These are phyloP conservation scores for Ophiosphaerella herpotricha DNA, from an alignment of 2,329 filamentous ascomycete genomes.

Conservation along the genomic window DNA sequence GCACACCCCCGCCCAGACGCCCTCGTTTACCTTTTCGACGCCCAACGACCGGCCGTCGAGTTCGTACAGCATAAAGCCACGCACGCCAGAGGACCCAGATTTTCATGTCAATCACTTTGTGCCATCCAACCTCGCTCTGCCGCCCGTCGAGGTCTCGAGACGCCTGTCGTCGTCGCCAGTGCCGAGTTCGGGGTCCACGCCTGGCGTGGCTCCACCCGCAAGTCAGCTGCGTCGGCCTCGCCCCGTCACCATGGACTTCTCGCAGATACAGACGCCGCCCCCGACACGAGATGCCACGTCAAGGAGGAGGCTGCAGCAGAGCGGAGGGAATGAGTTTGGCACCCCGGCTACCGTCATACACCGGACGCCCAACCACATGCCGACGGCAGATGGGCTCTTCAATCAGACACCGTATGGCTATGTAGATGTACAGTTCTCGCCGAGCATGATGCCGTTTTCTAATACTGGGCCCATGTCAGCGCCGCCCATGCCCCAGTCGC, in stretches of 20 bases:
- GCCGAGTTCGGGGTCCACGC: slow-evolving; percentile 34
- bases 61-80: slow-evolving; percentile 41
- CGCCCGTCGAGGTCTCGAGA: slow-evolving; percentile 64
- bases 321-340: slow-evolving; percentile 27
- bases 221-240: slow-evolving; percentile 23
- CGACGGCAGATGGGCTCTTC: slow-evolving; percentile 33
- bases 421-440: slow-evolving; percentile 61
- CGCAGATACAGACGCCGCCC: slow-evolving; percentile 65
- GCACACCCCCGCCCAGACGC: slow-evolving; percentile 49
- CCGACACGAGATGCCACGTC: slow-evolving; percentile 62
- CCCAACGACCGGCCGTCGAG: slow-evolving; percentile 41
- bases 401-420: slow-evolving; percentile 53
- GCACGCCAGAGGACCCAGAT: slow-evolving; percentile 46
- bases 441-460: slow-evolving; percentile 60
- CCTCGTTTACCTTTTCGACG: slow-evolving; percentile 44
- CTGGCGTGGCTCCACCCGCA: slow-evolving; percentile 10
- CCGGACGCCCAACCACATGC: slow-evolving; percentile 43
- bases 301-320: slow-evolving; percentile 50
- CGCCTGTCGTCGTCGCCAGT: slow-evolving; percentile 64
- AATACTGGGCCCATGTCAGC: slow-evolving; percentile 59
- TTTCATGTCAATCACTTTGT: slow-evolving; percentile 68
- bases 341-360: slow-evolving; percentile 49
- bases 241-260: slow-evolving; percentile 46
- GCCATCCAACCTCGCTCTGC: slow-evolving; percentile 58
- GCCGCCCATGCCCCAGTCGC: slow-evolving; percentile 60